Base-by-base conservation (phyloP, 495 filamentous ascomycete species). In the Aspergillus biplanus region DNA sequence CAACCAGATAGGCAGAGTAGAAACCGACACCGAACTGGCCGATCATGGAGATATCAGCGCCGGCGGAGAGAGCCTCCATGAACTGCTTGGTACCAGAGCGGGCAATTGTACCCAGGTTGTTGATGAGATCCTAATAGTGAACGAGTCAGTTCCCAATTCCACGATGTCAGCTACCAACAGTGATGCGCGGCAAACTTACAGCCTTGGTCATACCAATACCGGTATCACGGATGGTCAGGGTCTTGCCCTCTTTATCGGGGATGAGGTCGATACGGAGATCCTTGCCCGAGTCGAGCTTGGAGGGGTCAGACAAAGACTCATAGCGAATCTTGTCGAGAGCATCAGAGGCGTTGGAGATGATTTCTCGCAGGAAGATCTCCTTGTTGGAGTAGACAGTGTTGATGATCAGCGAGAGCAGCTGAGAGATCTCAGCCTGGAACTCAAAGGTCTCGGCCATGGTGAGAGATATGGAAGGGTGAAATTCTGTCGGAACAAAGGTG, bases 371-470 rank as follows among this genome's bases (percentile, higher is more conserved):
- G 89, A 98, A 99, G 80, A 99, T 99, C 83, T 97, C 95, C 88
- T 99, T 99, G 87, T 99, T 99, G 67, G 93, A 97, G 88, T 99
- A 99, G 83, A 99, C 95, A 63, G 95, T 98, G 90, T 99, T 99
- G 85, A 99, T 98, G 82, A 99, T 98, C 73, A 99, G 89, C 65
- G 90, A 92, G 74, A 99, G 90, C 58, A 99, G 91, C 92, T 99
- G 95, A 89, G 92, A 97, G 80, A 98, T 98, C 90, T 97, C 94
- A 90, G 93, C 94, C 88, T 99, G 95, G 85, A 99, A 99, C 89
- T 97, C 93, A 84, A 97, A 97, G 63, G 92, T 96, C 84, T 97
- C 90, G 65, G 93, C 79, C 92, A 96, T 95, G 75, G 76, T 91
- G 82, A 78, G 69, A 75, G 74, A 66, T 27, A 44, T 44, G 52